phyloP scores from a whole-genome alignment of 164 flowering plant species.

The Pachysandra terminalis region DNA sequence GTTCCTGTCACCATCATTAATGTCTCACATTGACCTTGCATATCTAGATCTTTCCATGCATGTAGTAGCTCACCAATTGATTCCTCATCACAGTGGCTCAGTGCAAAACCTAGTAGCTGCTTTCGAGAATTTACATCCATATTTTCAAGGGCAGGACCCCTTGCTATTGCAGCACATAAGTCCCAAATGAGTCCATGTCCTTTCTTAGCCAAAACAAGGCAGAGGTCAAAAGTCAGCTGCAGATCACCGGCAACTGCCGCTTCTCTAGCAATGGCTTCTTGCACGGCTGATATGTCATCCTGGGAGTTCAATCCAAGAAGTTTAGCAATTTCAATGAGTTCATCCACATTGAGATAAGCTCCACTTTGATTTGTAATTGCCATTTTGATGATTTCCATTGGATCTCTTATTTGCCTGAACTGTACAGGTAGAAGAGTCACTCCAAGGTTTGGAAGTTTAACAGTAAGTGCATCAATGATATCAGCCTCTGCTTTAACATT shows the following conservation, averaged over 20 bases:
- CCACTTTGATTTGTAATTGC: constrained; percentile 81
- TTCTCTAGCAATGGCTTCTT: constrained; percentile 98
- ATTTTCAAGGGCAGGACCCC: constrained; percentile 86
- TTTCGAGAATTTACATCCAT: constrained; percentile 77
- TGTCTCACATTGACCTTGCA: constrained; percentile 77
- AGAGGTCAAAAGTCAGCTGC: constrained; percentile 88
- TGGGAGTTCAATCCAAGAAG: constrained; percentile 86
- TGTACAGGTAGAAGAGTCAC: constrained; percentile 90
- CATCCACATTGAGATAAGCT: constrained; percentile 88
- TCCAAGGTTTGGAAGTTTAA: constrained; percentile 88
- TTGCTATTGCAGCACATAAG: constrained; percentile 93
- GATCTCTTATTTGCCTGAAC: constrained; percentile 84
- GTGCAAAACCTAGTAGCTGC: constrained; percentile 80
- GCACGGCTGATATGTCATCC: constrained; percentile 74
- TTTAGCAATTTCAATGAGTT: constrained; percentile 79
- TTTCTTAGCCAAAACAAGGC: constrained; percentile 79
- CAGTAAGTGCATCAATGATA: constrained; percentile 79
- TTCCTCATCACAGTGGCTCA: constrained; percentile 93
- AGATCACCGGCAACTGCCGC: constrained; percentile 97
- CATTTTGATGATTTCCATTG: constrained; percentile 87
- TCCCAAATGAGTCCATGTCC: constrained; percentile 95
- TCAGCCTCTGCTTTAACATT: constrained; percentile 78
- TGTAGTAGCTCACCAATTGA: constrained; percentile 80
- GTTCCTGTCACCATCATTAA: constrained; percentile 50
- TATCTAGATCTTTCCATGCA: constrained; percentile 96